Percentiles rank a stretch among this genome's conserved stretches.
These are phyloP conservation scores for Penicillium sp. DNA, from an alignment of 2,329 filamentous ascomycete species.

Conservation along the genomic window DNA sequence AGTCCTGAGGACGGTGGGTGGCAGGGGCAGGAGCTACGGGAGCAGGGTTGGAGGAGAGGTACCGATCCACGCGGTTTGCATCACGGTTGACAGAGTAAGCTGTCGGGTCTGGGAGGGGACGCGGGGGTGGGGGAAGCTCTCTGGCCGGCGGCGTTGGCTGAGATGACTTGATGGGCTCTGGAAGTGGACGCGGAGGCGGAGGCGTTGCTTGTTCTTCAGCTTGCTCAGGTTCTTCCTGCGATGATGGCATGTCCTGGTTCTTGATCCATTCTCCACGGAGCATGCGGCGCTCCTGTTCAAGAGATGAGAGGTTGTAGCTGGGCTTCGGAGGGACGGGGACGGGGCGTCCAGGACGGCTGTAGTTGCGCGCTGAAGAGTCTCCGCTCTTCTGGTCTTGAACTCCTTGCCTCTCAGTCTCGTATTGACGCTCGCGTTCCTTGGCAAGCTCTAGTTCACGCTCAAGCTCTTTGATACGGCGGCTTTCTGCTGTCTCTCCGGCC, in stretches of 20 bases:
- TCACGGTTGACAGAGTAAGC: constrained; percentile 32
- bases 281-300: constrained; percentile 59
- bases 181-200: constrained; percentile 32
- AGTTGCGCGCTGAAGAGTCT: constrained; percentile 24
- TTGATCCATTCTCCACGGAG: constrained; percentile 57
- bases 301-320: constrained; percentile 58
- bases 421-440: constrained; percentile 64
- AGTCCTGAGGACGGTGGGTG: constrained; percentile 46
- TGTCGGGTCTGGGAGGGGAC: constrained; percentile 50
- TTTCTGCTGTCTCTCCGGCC: constrained; percentile 54
- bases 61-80: constrained; percentile 54
- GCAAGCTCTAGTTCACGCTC: constrained; percentile 70
- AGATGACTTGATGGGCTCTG: constrained; percentile 24
- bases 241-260: constrained; percentile 31
- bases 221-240: constrained; percentile 12
- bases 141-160: constrained; percentile 11
- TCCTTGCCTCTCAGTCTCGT: constrained; percentile 60
- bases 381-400: constrained; percentile 32
- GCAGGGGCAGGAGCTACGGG: constrained; percentile 42
- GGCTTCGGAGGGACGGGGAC: constrained; percentile 38
- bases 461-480: constrained; percentile 71
- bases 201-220: constrained; percentile 21
- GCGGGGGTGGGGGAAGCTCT: constrained; percentile 30
- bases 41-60: constrained; percentile 54
- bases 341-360: constrained; percentile 29